phyloP scores from a whole-genome alignment of 2,329 filamentous ascomycete genomes.

The Allantophomopsis lycopodina region DNA sequence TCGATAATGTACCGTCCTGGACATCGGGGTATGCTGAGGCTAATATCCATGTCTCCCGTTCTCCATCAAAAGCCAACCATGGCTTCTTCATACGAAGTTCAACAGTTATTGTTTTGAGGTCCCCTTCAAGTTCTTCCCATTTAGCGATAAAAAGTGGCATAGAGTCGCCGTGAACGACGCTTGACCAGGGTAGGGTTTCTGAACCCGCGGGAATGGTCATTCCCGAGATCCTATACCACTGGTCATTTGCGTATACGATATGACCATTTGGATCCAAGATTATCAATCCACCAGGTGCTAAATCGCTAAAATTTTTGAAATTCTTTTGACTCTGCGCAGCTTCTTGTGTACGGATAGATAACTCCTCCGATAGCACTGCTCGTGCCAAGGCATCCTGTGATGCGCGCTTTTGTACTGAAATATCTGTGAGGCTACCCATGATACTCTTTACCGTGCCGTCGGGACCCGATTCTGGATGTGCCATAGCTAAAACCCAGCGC shows the following conservation, averaged over 20 bases:
- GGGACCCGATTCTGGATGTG: conserved; percentile 54
- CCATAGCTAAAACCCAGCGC: conserved; percentile 64
- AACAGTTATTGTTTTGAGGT: conserved; percentile 21
- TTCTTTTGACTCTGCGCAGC: conserved; percentile 55
- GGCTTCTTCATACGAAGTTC: conserved; percentile 20
- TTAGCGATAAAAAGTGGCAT: conserved; percentile 13
- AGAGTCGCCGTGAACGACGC: conserved; percentile 8
- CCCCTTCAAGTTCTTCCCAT: conserved; percentile 23
- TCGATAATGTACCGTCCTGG: conserved; percentile 10
- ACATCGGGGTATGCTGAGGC: conserved; percentile 12
- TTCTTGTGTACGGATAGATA: conserved; percentile 47
- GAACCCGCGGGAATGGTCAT: conserved; percentile 23
- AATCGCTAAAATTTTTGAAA: conserved; percentile 71
- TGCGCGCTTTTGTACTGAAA: conserved; percentile 70
- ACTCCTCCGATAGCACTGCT: conserved; percentile 61
- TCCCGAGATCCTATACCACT: conserved; percentile 29
- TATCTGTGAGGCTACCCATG: conserved; percentile 72
- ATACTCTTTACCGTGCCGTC: conserved; percentile 55
- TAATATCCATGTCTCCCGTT: conserved; percentile 10
- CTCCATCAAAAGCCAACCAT: conserved; percentile 1
- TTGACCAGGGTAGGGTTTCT: too few species aligned
- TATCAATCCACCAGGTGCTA: conserved; percentile 70
- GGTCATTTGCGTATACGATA: conserved; percentile 69
- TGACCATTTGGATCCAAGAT: conserved; percentile 55
- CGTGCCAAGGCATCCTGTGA: conserved; percentile 71